Evolutionary conservation across 139 green algal species (phyloP).

Genomic region (Gonium pectorale): DNA sequence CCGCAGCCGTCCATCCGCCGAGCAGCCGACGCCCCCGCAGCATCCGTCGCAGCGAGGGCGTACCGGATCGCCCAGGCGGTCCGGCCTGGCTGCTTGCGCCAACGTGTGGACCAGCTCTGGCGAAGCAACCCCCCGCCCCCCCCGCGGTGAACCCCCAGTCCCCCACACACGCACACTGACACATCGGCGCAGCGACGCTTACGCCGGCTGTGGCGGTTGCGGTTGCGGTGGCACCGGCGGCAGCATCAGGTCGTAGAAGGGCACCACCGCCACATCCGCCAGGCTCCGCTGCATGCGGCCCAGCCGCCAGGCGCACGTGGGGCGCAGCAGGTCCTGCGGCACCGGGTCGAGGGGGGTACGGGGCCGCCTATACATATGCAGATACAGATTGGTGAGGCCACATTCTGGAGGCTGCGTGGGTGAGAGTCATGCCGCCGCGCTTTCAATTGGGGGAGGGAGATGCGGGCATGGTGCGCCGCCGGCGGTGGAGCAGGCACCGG

Average conservation of each 20-base stretch:
- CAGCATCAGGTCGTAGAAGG: constrained; percentile 21
- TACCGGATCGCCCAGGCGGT: no score
- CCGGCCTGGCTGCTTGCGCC: no score
- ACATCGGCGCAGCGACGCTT: neutral
- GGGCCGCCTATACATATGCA: no score
- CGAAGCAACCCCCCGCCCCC: no score
- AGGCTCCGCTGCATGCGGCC: neutral
- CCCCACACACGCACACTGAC: no score
- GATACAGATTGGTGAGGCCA: neutral
- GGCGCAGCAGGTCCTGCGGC: neutral
- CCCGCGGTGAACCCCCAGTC: no score
- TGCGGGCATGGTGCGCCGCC: neutral
- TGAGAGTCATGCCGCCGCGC: neutral
- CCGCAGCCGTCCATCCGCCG: no score
- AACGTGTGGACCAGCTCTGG: no score
- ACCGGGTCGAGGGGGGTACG: no score
- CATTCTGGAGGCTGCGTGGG: neutral
- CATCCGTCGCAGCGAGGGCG: no score
- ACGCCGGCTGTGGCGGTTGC: neutral
- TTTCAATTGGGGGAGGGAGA: neutral
- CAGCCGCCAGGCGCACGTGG: constrained; percentile 11
- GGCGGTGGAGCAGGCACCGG: neutral
- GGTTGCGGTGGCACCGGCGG: no score
- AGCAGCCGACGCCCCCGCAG: no score
- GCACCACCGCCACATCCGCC: neutral